These are phyloP conservation scores for Avena atlantica DNA, from an alignment of 176 grass and related monocot species.

Conservation along the genomic window DNA sequence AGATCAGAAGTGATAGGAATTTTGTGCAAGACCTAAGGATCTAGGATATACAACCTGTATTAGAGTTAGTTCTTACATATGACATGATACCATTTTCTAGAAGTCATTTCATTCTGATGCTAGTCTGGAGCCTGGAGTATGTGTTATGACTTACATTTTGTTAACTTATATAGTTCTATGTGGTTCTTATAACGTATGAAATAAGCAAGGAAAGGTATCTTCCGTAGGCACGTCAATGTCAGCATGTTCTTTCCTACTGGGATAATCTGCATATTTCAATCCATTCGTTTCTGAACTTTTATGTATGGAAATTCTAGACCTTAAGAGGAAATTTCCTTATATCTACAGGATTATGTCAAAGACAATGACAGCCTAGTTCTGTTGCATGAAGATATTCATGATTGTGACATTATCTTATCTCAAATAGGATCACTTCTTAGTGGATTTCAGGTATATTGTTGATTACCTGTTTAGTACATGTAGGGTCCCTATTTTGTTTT, in stretches of 20 bases:
- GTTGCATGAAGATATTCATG: slow-evolving; percentile 73
- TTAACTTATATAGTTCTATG: slow-evolving; percentile 6
- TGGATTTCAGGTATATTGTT: slow-evolving; percentile 63
- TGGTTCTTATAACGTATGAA: slow-evolving; percentile 1
- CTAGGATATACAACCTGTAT: not conserved
- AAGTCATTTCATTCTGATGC: not conserved
- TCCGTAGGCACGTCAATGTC: not conserved
- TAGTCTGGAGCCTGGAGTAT: not conserved
- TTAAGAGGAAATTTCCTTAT: slow-evolving; percentile 40
- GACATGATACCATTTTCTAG: slow-evolving; percentile 5
- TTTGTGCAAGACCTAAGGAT: not conserved
- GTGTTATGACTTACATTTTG: not conserved
- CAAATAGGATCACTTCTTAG: slow-evolving; percentile 71
- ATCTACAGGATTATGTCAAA: slow-evolving; percentile 74
- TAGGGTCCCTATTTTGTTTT: not conserved
- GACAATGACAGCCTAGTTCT: slow-evolving; percentile 68
- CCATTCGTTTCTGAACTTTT: not conserved
- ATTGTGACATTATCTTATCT: slow-evolving; percentile 70
- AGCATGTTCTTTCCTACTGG: not conserved
- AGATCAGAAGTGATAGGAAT: slow-evolving; percentile 11
- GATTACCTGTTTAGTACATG: slow-evolving; percentile 28
- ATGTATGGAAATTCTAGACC: not conserved
- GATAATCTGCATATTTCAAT: slow-evolving; percentile 10
- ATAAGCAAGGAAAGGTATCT: slow-evolving; percentile 13
- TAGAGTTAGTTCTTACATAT: slow-evolving; percentile 3